These are phyloP conservation scores for Byssothecium circinans DNA, from an alignment of 2,329 filamentous ascomycete genomes.

Conservation along the genomic window DNA sequence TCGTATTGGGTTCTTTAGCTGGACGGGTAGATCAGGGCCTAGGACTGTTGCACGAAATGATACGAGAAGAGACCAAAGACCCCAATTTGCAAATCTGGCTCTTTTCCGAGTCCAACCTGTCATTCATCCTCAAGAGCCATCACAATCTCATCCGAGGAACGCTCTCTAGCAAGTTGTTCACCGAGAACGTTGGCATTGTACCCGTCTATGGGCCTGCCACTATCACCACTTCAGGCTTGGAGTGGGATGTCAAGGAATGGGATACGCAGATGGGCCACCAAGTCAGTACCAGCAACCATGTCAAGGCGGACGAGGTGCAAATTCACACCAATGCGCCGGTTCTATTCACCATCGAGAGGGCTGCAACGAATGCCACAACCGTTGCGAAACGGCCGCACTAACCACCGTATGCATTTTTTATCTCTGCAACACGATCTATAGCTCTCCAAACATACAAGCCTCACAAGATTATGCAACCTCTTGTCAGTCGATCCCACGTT, in stretches of 20 bases:
- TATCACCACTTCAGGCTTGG: conserved; percentile 79
- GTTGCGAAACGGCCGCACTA: conserved; percentile 1
- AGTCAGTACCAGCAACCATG: conserved; percentile 55
- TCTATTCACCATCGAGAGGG: conserved; percentile 52
- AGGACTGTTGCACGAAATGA: conserved; percentile 85
- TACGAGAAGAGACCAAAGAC: conserved; percentile 51
- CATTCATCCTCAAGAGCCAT: conserved; percentile 74
- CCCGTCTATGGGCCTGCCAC: conserved; percentile 76
- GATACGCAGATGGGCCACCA: conserved; percentile 57
- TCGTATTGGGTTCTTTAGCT: conserved; percentile 81
- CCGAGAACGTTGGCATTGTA: conserved; percentile 81
- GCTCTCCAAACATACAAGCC: too few species aligned
- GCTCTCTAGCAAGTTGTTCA: conserved; percentile 58
- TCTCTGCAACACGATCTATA: neutral
- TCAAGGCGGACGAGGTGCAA: conserved; percentile 44
- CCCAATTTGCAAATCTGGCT: conserved; percentile 66
- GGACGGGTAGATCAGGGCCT: conserved; percentile 92
- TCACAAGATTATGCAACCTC: too few species aligned
- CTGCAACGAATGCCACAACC: conserved; percentile 1
- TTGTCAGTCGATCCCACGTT: too few species aligned
- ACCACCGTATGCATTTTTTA: neutral
- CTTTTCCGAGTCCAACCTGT: conserved; percentile 77
- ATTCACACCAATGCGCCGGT: conserved; percentile 48
- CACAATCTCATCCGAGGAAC: conserved; percentile 69
- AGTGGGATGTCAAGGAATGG: conserved; percentile 91